These are phyloP conservation scores for Paraphaeosphaeria sporulosa DNA, from an alignment of 2,329 filamentous ascomycete genomes.

Conservation along the genomic window DNA sequence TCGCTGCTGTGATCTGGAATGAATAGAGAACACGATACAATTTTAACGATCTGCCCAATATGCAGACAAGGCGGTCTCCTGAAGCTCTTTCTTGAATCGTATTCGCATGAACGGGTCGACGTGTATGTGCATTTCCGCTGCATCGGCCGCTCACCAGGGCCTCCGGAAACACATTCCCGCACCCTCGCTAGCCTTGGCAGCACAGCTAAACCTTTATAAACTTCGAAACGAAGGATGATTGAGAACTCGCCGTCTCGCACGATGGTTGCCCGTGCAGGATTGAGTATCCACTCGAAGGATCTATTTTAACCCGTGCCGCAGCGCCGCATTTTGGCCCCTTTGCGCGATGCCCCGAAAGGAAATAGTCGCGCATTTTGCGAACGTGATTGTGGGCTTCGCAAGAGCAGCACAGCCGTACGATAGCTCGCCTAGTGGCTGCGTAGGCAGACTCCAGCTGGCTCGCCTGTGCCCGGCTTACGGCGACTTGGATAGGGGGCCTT, in stretches of 20 bases:
- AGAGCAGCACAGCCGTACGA: constrained; percentile 2
- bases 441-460: constrained; percentile 7
- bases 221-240: neutral
- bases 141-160: neutral
- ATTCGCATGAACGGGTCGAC: neutral
- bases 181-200: neutral
- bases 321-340: constrained; percentile 8
- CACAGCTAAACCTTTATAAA: neutral
- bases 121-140: too few species aligned
- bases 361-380: neutral
- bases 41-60: neutral
- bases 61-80: neutral
- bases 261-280: neutral
- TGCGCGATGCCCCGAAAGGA: neutral
- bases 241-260: neutral
- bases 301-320: constrained; percentile 5
- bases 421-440: constrained; percentile 1
- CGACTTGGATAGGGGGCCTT: neutral
- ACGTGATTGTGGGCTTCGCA: neutral
- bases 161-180: neutral
- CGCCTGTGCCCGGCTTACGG: neutral
- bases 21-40: constrained; percentile 11
- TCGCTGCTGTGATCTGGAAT: constrained; percentile 28
- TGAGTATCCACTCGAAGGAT: neutral
- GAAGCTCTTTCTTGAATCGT: neutral